A percentile compares a stretch with the other conserved stretches of the same genome.
phyloP scores from a whole-genome alignment of 768 basidiomycete genomes.

The Mrakia frigida region DNA sequence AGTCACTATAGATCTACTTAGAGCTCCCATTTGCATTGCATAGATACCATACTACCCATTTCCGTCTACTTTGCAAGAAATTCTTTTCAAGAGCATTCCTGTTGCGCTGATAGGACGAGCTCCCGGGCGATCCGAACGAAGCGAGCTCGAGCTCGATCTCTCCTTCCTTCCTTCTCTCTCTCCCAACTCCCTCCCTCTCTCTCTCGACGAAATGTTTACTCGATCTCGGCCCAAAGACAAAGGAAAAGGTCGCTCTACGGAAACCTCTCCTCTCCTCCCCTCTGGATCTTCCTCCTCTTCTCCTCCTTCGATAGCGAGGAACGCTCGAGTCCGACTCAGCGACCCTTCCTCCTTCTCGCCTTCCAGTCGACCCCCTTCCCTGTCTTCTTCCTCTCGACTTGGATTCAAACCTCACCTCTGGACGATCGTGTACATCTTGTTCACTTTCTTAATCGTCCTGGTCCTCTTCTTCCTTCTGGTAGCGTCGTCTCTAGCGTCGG shows the following conservation, averaged over 20 bases:
- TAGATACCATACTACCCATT: too few species aligned
- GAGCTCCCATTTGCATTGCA: too few species aligned
- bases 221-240: not conserved
- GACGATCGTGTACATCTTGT: constrained; percentile 18
- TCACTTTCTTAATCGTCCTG: constrained; percentile 36
- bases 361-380: constrained; percentile 1
- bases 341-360: not conserved
- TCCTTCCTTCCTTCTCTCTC: too few species aligned
- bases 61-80: too few species aligned
- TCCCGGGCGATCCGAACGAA: too few species aligned
- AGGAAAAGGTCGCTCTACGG: not conserved
- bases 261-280: not conserved
- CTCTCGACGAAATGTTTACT: not conserved
- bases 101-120: too few species aligned
- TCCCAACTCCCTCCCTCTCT: not conserved
- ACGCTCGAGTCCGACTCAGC: not conserved
- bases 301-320: not conserved
- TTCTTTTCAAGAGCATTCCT: too few species aligned
- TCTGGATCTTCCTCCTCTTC: not conserved
- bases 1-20: too few species aligned
- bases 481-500: constrained; percentile 34
- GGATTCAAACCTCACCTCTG: constrained; percentile 6
- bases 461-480: constrained; percentile 35
- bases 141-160: too few species aligned
- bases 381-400: constrained; percentile 33